These are phyloP conservation scores for Pterocarpus macrocarpus DNA, from an alignment of 306 rosid species.

Conservation along the genomic window DNA sequence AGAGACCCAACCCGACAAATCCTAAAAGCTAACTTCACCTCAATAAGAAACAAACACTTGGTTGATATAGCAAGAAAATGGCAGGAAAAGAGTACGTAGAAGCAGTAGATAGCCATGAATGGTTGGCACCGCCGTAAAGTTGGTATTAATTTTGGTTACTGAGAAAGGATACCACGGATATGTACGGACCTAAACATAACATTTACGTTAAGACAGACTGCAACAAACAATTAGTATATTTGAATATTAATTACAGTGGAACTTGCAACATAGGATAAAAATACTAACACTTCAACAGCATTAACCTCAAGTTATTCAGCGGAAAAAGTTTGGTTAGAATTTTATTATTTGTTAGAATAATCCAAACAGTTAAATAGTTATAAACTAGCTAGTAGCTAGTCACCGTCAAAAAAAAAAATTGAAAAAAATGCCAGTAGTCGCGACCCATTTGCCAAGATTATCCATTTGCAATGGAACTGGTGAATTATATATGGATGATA, in stretches of 20 bases:
- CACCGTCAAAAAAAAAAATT: too few relatives aligned
- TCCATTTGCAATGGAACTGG: not conserved
- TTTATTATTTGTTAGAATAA: not conserved
- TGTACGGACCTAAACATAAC: not conserved
- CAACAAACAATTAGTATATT: too few relatives aligned
- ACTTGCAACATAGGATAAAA: too few relatives aligned
- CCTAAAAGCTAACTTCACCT: not conserved
- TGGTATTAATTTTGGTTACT: not conserved
- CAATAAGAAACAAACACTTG: not conserved
- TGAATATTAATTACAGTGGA: too few relatives aligned
- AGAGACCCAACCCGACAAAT: constrained; percentile 39
- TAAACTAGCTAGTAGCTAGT: too few relatives aligned
- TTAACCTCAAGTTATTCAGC: too few relatives aligned
- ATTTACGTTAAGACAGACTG: not conserved
- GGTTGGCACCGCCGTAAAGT: not conserved
- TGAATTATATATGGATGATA: not conserved
- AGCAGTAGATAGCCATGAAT: not conserved
- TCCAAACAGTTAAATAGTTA: not conserved
- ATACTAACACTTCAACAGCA: too few relatives aligned
- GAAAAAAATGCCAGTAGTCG: too few relatives aligned
- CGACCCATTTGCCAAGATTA: constrained; percentile 1
- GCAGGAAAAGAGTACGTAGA: not conserved
- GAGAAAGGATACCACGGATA: not conserved
- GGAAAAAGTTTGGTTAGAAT: constrained; percentile 29
- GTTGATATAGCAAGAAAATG: not conserved